Percentiles rank a stretch among this genome's conserved stretches.
These are phyloP conservation scores for Cryptococcus jaspeensis DNA, from an alignment of 1,284 basidiomycete species.

Conservation along the genomic window DNA sequence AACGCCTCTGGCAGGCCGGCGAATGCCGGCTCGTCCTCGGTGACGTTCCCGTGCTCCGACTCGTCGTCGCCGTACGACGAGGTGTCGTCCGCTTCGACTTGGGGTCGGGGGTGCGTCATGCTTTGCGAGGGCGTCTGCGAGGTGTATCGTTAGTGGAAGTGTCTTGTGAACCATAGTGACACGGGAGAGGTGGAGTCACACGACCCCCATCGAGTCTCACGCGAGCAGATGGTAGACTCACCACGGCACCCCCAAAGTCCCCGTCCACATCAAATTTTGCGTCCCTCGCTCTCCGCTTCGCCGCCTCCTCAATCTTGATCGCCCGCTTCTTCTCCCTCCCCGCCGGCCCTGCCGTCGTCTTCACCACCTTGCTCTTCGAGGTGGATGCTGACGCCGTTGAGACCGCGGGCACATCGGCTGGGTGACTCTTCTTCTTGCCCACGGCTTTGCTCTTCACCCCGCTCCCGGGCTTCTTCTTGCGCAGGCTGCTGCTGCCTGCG, in stretches of 20 bases:
- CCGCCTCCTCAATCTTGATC: constrained; percentile 39
- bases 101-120: constrained; percentile 5
- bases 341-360: constrained; percentile 24
- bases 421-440: constrained; percentile 15
- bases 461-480: constrained; percentile 3
- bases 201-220: too few relatives aligned
- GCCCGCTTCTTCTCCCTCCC: constrained; percentile 40
- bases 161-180: neutral
- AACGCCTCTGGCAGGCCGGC: constrained; percentile 39
- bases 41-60: constrained; percentile 32
- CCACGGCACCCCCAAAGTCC: constrained; percentile 7
- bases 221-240: neutral
- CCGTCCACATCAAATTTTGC: constrained; percentile 39
- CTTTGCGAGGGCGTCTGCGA: constrained; percentile 17
- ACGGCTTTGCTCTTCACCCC: neutral
- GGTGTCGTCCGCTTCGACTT: constrained; percentile 33
- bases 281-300: constrained; percentile 39
- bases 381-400: neutral
- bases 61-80: constrained; percentile 44
- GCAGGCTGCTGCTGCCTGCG: constrained; percentile 4
- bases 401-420: neutral
- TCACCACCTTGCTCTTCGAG: neutral
- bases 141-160: neutral
- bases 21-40: constrained; percentile 33
- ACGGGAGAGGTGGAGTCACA: neutral